Base-by-base conservation (phyloP, 2,329 filamentous ascomycete genomes). In the Botryotinia globosa region DNA sequence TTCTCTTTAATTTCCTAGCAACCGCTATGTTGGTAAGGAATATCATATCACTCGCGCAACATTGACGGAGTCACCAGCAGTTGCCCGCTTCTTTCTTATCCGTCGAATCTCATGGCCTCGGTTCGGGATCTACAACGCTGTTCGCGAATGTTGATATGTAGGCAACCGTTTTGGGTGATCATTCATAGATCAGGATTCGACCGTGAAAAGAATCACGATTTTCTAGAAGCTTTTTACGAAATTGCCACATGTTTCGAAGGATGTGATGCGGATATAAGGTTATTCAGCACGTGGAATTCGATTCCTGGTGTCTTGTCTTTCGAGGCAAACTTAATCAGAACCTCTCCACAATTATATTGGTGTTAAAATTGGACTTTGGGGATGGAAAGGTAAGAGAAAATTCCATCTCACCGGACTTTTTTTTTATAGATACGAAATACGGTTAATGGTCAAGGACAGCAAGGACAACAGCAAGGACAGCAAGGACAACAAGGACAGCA, bases 41-140 rank as follows among this genome's bases (percentile, higher is more conserved):
- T 63, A 63, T 44, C 61, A 63, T 63, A 63, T 44, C 61, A 63
- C 39, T 63, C 39, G 61, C 61, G 37, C 37, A 44, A 16, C 37
- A 44, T 61, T 29, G 29, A 29, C n/a, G n/a, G 51, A 56, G n/a
- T 29, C 14, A 56, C 18, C 16, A 29, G 39, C 25, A 63, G 25
- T 20, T 62, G 22, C 59, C 25, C 37, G 37, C 37, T 63, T 29
- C 61, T 63, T n/a, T 20, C 61, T 63, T 39, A 63, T 63, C 37
- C 25, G 59, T 18, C 16, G 20, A 63, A 42, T 20, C 37, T 42
- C 2, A n/a, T 5, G 61, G 61, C 37, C 61, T 63, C 61, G 25
- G 37, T 63, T 63, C 37, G 25, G 61, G 61, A 63, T 63, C 61
- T 29, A 29, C 16, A 63, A 42, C 61, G 37, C 14, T 63, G 37